phyloP scores from a whole-genome alignment of 306 rosid genomes.

The Prunus persica region Prunus_persica_NCBIv2 NC_034012.1:4988001-4988500 shows the following conservation, averaged over 20 bases:
- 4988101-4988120: slow-evolving; percentile 48
- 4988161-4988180: slow-evolving; percentile 39
- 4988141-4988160: slow-evolving; percentile 55
- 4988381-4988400: slow-evolving; percentile 38
- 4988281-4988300: slow-evolving; percentile 33
- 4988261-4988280: slow-evolving; percentile 25
- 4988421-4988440: slow-evolving; percentile 11
- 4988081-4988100: slow-evolving; percentile 63
- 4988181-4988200: slow-evolving; percentile 22
- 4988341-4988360: slow-evolving; percentile 27
- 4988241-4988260: slow-evolving; percentile 20
- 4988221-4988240: slow-evolving; percentile 37
- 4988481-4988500: slow-evolving; percentile 44
- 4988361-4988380: slow-evolving; percentile 22
- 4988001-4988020: slow-evolving; percentile 48
- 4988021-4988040: slow-evolving; percentile 50
- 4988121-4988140: slow-evolving; percentile 18
- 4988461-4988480: slow-evolving; percentile 30
- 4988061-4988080: slow-evolving; percentile 69
- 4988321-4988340: slow-evolving; percentile 11
- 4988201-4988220: slow-evolving; percentile 31
- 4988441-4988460: slow-evolving; percentile 29
- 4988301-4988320: slow-evolving; percentile 11
- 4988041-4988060: slow-evolving; percentile 74
- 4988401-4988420: slow-evolving; percentile 28